Evolutionary conservation across 2,329 filamentous ascomycete species (phyloP).

Genomic region (Fusarium austroafricanum): DNA sequence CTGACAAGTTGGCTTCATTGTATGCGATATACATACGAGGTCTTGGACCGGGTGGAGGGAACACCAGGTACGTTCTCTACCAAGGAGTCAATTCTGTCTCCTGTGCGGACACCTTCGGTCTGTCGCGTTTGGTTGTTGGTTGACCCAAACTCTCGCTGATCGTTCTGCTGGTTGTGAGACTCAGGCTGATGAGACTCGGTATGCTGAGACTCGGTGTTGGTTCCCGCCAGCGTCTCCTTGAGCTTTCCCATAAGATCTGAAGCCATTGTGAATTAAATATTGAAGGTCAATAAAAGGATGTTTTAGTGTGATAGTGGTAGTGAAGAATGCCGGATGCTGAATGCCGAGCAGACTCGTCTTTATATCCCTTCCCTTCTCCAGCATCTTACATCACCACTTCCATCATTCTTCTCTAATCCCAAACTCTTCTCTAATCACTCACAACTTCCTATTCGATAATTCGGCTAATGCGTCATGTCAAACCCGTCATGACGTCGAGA

Average conservation of each 20-base stretch:
- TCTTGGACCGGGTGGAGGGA: slow-evolving; percentile 5
- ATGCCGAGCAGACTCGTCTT: background rate
- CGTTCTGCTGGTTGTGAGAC: background rate
- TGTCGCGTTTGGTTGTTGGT: slow-evolving; percentile 2
- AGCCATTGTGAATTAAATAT: slow-evolving; percentile 8
- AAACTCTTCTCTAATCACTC: background rate
- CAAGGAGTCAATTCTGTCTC: slow-evolving; percentile 23
- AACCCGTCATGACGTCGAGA: slow-evolving; percentile 32
- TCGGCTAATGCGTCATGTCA: slow-evolving; percentile 29
- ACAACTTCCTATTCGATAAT: slow-evolving; percentile 7
- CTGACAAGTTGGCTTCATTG: accelerated
- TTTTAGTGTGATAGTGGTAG: background rate
- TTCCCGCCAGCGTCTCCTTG: slow-evolving; percentile 33
- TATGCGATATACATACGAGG: background rate
- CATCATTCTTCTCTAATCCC: slow-evolving; percentile 18
- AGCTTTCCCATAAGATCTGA: slow-evolving; percentile 37
- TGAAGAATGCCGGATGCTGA: background rate
- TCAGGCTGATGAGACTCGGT: background rate
- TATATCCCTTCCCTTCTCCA: background rate
- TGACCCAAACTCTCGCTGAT: slow-evolving; percentile 17
- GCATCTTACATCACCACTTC: background rate
- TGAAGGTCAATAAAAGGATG: background rate
- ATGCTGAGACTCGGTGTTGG: slow-evolving; percentile 7
- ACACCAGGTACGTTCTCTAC: slow-evolving; percentile 30
- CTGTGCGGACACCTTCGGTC: slow-evolving; percentile 24